phyloP scores from a whole-genome alignment of 495 filamentous ascomycete species.

The Lasiosphaeria miniovina region DNA sequence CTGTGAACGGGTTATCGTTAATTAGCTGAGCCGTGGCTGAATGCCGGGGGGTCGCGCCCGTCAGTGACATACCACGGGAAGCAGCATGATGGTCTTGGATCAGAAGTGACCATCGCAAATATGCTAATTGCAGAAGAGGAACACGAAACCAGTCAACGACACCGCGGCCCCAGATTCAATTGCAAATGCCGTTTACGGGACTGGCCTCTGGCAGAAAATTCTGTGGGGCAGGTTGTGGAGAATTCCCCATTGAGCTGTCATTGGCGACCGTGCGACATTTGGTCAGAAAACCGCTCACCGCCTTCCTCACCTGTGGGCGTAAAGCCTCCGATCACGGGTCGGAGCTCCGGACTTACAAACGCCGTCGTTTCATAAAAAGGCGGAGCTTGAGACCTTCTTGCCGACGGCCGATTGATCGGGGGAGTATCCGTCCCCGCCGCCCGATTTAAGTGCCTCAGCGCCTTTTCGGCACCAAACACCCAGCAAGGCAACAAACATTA shows the following conservation, averaged over 20 bases:
- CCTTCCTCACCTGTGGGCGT: not conserved
- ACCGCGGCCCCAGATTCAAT: not conserved
- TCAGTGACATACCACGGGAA: constrained; percentile 21
- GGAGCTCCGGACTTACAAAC: too few relatives aligned
- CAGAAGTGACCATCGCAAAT: constrained; percentile 15
- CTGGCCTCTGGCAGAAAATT: constrained; percentile 4
- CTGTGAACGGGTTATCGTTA: not conserved
- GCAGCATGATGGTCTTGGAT: constrained; percentile 20
- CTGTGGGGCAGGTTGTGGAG: not conserved
- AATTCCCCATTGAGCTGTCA: not conserved
- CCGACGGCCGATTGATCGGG: too few relatives aligned
- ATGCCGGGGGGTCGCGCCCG: not conserved
- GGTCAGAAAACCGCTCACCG: not conserved
- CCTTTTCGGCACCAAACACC: too few relatives aligned
- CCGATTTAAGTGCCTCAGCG: too few relatives aligned
- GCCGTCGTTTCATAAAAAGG: too few relatives aligned
- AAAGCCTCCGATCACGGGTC: too few relatives aligned
- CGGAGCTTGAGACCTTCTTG: too few relatives aligned
- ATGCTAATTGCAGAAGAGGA: not conserved
- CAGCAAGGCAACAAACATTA: too few relatives aligned
- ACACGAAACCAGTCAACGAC: not conserved
- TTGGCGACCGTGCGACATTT: not conserved
- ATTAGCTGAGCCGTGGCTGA: not conserved
- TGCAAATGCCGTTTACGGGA: constrained; percentile 1
- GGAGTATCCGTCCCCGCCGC: too few relatives aligned